A percentile compares a stretch with the other conserved stretches of the same genome.
Evolutionary conservation across 495 filamentous ascomycete genomes (phyloP).

Genomic region (Margaritispora aquatica): DNA sequence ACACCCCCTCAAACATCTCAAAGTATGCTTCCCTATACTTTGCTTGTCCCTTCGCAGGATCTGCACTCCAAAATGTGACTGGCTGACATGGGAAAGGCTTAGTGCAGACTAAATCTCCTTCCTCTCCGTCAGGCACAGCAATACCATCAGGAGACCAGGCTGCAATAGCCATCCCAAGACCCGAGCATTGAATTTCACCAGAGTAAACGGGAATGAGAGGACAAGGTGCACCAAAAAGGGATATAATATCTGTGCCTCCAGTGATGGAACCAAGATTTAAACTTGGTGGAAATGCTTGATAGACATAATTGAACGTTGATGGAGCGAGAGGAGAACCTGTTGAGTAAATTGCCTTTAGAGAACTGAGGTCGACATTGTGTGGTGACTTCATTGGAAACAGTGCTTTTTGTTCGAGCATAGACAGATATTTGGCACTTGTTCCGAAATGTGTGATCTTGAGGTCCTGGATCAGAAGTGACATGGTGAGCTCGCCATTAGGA

Average conservation of each 20-base stretch:
- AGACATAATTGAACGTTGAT: slow-evolving; percentile 87
- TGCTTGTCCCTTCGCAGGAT: slow-evolving; percentile 1
- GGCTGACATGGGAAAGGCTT: slow-evolving; percentile 88
- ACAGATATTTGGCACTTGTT: slow-evolving; percentile 82
- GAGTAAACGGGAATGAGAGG: slow-evolving; percentile 78
- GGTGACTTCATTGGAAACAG: slow-evolving; percentile 52
- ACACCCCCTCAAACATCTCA: slow-evolving; percentile 63
- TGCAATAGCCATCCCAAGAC: slow-evolving; percentile 84
- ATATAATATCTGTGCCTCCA: slow-evolving; percentile 85
- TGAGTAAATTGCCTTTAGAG: slow-evolving; percentile 77
- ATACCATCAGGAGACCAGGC: slow-evolving; percentile 61
- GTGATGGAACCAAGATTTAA: slow-evolving; percentile 65
- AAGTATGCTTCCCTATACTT: slow-evolving; percentile 73
- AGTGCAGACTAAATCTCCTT: slow-evolving; percentile 88
- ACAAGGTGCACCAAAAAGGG: slow-evolving; percentile 81
- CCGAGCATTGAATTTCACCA: slow-evolving; percentile 86
- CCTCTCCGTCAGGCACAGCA: slow-evolving; percentile 51
- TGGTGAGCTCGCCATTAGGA: slow-evolving; percentile 54
- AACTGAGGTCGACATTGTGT: slow-evolving; percentile 39
- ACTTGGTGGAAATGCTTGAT: slow-evolving; percentile 59
- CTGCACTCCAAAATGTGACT: slow-evolving; percentile 73
- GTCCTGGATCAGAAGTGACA: slow-evolving; percentile 50
- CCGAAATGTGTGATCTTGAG: slow-evolving; percentile 59
- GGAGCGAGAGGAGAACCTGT: slow-evolving; percentile 89
- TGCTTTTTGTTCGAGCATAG: slow-evolving; percentile 75